phyloP scores from a whole-genome alignment of 352 stramenopile genomes.

The Pythium sukuiense region DNA sequence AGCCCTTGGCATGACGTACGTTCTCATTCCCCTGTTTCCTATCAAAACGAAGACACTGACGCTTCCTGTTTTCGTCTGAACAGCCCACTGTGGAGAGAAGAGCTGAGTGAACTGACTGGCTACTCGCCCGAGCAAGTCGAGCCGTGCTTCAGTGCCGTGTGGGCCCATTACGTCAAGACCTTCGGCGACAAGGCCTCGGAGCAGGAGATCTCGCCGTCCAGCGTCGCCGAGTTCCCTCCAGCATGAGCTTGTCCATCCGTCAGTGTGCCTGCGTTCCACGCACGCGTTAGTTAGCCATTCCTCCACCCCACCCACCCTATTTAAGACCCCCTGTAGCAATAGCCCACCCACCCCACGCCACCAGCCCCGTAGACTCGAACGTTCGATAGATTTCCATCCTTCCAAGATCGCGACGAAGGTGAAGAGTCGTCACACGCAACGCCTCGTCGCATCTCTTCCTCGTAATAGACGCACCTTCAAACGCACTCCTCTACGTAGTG shows the following conservation, averaged over 20 bases:
- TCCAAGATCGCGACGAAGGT: background rate
- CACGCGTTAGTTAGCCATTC: constrained; percentile 15
- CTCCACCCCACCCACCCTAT: constrained; percentile 17
- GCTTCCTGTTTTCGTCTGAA: background rate
- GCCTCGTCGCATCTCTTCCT: background rate
- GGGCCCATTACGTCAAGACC: constrained; percentile 73
- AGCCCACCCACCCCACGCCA: constrained; percentile 13
- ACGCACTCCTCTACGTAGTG: background rate
- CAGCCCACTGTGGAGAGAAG: constrained; percentile 78
- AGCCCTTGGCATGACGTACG: constrained; percentile 67
- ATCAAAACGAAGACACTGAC: background rate
- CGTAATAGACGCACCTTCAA: constrained; percentile 12
- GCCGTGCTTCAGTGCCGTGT: constrained; percentile 83
- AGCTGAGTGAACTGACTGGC: constrained; percentile 75
- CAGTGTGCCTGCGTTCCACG: background rate
- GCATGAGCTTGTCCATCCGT: constrained; percentile 10
- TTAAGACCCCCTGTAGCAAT: constrained; percentile 32
- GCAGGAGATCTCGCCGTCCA: constrained; percentile 70
- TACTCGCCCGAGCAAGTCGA: constrained; percentile 81
- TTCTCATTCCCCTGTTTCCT: constrained; percentile 1
- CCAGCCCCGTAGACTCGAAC: constrained; percentile 5
- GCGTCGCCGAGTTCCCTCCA: constrained; percentile 48
- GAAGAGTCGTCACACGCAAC: constrained; percentile 9
- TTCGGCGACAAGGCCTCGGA: constrained; percentile 66
- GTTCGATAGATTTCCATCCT: constrained; percentile 1